Conservation (phyloP, 2,329 filamentous ascomycete species). For the Fusarium phyllophilum region DNA sequence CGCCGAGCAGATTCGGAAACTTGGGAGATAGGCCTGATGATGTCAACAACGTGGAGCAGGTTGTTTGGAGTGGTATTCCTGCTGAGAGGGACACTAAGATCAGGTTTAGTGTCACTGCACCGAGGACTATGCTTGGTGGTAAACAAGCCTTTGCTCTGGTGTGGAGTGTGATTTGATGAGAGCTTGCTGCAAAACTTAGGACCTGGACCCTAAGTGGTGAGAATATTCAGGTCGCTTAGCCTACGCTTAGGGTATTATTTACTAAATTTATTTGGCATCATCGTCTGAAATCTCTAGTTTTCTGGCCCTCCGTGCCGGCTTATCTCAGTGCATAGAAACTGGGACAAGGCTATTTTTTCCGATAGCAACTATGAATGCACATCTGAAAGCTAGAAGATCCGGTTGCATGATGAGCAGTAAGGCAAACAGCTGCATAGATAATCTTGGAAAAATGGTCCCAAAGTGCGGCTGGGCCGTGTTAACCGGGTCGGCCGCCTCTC, state of each 20-base stretch:
- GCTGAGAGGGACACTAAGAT: background rate
- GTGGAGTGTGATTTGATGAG: background rate
- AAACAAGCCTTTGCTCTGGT: background rate
- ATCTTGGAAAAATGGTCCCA: background rate
- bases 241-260: accelerated
- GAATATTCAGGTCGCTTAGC: accelerated
- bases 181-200: accelerated
- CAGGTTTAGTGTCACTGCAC: background rate
- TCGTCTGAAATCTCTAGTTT: accelerated
- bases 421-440: background rate
- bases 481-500: background rate
- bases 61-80: background rate
- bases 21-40: background rate
- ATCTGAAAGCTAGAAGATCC: accelerated
- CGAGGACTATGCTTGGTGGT: background rate
- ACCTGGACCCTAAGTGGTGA: accelerated
- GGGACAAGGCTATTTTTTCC: background rate
- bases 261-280: accelerated
- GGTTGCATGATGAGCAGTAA: accelerated
- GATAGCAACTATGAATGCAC: background rate
- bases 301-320: background rate
- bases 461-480: background rate
- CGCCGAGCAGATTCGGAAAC: background rate
- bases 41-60: background rate
- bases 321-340: accelerated